Percentiles rank a stretch among this genome's conserved stretches.
These are phyloP conservation scores for Schizochytrium sp. DNA, from an alignment of 108 stramenopile species.

Conservation along the genomic window DNA sequence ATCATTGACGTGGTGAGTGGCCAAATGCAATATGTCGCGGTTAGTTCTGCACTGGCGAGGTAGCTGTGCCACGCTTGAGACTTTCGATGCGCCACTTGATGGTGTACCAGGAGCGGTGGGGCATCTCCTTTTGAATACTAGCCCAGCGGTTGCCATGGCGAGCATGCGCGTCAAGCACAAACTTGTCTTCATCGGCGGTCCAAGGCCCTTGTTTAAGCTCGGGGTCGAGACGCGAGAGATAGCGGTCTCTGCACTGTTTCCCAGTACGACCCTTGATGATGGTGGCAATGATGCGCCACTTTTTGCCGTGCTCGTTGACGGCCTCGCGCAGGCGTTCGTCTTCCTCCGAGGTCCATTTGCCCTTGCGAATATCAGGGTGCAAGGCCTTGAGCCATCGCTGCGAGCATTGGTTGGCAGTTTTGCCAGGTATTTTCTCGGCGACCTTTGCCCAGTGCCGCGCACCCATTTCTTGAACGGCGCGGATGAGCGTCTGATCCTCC, in stretches of 20 bases:
- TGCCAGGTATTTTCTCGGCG: constrained; percentile 34
- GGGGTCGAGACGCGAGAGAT: constrained; percentile 31
- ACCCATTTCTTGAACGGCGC: constrained; percentile 41
- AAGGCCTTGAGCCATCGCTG: constrained; percentile 44
- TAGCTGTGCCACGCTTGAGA: not conserved
- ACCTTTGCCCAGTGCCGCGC: constrained; percentile 47
- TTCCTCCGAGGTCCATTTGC: constrained; percentile 23
- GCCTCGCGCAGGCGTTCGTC: not conserved
- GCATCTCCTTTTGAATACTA: constrained; percentile 53
- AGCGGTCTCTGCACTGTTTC: constrained; percentile 35
- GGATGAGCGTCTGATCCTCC: constrained; percentile 34
- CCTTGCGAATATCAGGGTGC: constrained; percentile 29
- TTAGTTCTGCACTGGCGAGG: not conserved
- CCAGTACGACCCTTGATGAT: constrained; percentile 27
- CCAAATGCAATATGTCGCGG: not conserved
- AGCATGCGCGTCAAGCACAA: constrained; percentile 18
- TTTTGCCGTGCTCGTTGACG: constrained; percentile 18
- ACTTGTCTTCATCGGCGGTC: constrained; percentile 32
- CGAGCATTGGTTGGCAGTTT: constrained; percentile 28
- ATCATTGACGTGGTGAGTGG: not conserved
- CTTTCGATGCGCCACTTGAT: constrained; percentile 29
- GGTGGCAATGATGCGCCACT: constrained; percentile 21
- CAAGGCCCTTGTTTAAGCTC: constrained; percentile 29
- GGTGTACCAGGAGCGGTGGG: constrained; percentile 48
- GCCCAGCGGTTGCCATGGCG: constrained; percentile 56